Percentiles rank a stretch among this genome's conserved stretches.
These are phyloP conservation scores for Microglena sp. DNA, from an alignment of 139 green algal genomes.

Conservation along the genomic window DNA sequence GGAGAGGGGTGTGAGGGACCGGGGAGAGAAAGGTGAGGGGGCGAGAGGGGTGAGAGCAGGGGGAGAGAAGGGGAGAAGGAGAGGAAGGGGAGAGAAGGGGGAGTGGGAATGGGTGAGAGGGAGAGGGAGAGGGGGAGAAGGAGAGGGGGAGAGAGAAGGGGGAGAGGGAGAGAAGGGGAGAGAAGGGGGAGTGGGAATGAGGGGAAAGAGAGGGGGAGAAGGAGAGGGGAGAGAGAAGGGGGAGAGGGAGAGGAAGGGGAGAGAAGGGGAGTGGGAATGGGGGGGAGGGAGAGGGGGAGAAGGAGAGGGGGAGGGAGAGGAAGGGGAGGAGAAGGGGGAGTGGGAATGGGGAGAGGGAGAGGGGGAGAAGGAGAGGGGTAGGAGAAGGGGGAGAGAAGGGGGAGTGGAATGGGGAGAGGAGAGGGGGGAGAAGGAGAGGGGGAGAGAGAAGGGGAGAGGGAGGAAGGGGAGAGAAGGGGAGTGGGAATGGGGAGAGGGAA, in stretches of 20 bases:
- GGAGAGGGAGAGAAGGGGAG: neutral
- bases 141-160: neutral
- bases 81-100: neutral
- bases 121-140: neutral
- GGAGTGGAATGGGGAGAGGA: no score
- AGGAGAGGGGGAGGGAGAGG: constrained; percentile 4
- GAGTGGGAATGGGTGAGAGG: neutral
- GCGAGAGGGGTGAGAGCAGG: neutral
- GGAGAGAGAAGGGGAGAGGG: no score
- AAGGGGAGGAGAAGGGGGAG: neutral
- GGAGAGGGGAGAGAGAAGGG: neutral
- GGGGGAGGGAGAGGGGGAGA: constrained; percentile 3
- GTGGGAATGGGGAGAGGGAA: no score
- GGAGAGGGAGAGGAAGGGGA: neutral
- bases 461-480: no score
- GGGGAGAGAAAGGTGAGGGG: neutral
- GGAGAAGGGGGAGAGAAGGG: no score
- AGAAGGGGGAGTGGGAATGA: neutral
- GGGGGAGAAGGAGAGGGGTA: no score
- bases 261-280: neutral
- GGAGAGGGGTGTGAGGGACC: neutral
- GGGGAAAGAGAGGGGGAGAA: neutral
- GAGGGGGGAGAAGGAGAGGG: no score
- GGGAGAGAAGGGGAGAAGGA: neutral
- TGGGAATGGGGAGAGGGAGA: no score